Conservation (phyloP, 805 yeast species). For the Sugiyamaella valdiviana region DNA sequence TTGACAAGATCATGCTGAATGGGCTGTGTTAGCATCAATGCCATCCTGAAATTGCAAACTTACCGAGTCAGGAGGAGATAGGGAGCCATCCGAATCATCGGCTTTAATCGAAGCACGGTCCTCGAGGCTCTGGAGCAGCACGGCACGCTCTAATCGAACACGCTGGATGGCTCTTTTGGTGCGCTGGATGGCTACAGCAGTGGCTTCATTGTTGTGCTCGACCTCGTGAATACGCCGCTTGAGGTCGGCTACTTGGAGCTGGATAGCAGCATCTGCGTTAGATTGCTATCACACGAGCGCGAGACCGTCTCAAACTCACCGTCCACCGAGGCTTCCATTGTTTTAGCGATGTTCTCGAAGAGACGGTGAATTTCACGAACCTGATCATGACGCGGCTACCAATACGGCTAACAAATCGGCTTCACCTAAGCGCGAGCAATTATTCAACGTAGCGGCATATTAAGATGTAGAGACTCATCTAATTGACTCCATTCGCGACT, state of each 20-base stretch:
- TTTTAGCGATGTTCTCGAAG: not conserved
- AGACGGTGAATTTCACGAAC: not conserved
- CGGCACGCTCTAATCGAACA: constrained; percentile 72
- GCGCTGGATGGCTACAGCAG: constrained; percentile 69
- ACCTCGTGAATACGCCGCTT: constrained; percentile 62
- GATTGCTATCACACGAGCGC: not conserved
- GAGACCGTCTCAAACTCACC: not conserved
- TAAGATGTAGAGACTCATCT: too few species aligned
- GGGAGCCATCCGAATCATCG: constrained; percentile 25
- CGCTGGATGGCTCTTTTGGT: constrained; percentile 71
- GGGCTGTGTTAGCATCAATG: constrained; percentile 1
- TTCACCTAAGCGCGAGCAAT: too few species aligned
- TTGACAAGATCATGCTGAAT: constrained; percentile 9
- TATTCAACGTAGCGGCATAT: too few species aligned
- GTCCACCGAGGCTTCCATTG: not conserved
- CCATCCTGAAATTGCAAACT: constrained; percentile 3
- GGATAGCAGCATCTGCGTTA: not conserved
- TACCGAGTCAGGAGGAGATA: constrained; percentile 27
- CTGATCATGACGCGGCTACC: too few species aligned
- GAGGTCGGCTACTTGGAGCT: constrained; percentile 38
- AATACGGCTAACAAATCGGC: too few species aligned
- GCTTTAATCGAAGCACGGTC: constrained; percentile 28
- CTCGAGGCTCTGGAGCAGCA: constrained; percentile 75
- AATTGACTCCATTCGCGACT: too few species aligned
- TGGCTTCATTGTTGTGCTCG: constrained; percentile 70